Evolutionary conservation across 2,329 filamentous ascomycete genomes (phyloP).

Genomic region (Fusarium newnesense): DNA sequence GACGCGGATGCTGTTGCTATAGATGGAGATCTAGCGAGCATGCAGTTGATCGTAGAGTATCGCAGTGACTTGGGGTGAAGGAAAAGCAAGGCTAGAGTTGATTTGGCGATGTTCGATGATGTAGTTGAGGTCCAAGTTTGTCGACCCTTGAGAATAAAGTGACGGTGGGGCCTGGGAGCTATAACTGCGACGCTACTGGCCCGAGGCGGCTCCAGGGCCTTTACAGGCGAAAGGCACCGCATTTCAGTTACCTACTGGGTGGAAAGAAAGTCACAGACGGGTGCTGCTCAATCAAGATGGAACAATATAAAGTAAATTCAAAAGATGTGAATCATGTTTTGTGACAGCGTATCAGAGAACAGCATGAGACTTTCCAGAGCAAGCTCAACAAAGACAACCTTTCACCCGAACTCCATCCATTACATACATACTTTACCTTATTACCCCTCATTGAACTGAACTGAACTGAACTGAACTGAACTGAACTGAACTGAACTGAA

Average conservation of each 20-base stretch:
- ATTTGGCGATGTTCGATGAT: slow-evolving; percentile 23
- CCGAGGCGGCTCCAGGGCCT: slow-evolving; percentile 42
- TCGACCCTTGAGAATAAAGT: slow-evolving; percentile 16
- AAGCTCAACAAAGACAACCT: neutral
- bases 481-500: neutral
- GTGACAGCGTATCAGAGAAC: neutral
- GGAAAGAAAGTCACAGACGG: neutral
- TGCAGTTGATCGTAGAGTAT: slow-evolving; percentile 20
- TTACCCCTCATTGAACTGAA: slow-evolving; percentile 20
- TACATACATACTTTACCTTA: neutral
- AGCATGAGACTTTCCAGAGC: neutral
- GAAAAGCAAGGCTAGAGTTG: neutral
- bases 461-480: neutral
- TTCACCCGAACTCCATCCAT: neutral
- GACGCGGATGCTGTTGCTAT: slow-evolving; percentile 6
- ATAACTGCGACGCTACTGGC: slow-evolving; percentile 7
- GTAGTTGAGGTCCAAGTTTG: slow-evolving; percentile 36
- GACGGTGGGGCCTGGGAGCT: slow-evolving; percentile 21
- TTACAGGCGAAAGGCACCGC: slow-evolving; percentile 40
- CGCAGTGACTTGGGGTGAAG: neutral
- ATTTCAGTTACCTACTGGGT: neutral
- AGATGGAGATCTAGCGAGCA: slow-evolving; percentile 29
- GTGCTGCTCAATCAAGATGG: neutral
- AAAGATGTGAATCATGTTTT: neutral
- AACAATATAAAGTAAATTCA: neutral